A percentile compares a stretch with the other conserved stretches of the same genome.
Evolutionary conservation across 345 rosid species (phyloP).

Genomic region (Zanthoxylum bungeanum): DNA sequence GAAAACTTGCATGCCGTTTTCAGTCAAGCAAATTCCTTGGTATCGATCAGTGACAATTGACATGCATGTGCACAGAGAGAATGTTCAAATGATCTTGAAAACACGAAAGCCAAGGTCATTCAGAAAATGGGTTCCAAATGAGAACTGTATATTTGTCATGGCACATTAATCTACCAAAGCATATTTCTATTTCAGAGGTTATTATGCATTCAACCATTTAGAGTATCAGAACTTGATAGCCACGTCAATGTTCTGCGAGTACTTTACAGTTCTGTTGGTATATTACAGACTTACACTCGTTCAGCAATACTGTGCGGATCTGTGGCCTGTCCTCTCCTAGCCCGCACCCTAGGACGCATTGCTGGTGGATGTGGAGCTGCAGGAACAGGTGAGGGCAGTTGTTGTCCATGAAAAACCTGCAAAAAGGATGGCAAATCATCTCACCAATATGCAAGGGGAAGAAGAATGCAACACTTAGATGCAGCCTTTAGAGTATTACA

Average conservation of each 20-base stretch:
- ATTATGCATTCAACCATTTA: not conserved
- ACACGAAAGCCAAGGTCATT: not conserved
- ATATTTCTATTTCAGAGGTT: not conserved
- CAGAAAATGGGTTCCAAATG: no score
- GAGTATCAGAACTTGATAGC: not conserved
- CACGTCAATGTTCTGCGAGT: not conserved
- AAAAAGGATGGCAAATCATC: conserved; percentile 11
- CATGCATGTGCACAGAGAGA: not conserved
- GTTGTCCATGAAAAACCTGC: conserved; percentile 92
- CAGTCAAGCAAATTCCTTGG: not conserved
- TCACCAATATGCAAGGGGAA: not conserved
- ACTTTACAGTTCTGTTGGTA: not conserved
- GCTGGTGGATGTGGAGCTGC: conserved; percentile 87
- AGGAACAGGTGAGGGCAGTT: conserved; percentile 62
- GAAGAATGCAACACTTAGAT: not conserved
- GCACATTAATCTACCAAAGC: not conserved
- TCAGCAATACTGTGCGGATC: conserved; percentile 99
- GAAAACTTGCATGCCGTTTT: not conserved
- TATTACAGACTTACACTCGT: conserved; percentile 50
- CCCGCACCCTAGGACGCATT: conserved; percentile 95
- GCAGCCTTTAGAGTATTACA: not conserved
- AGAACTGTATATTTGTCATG: no score
- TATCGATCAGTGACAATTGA: not conserved
- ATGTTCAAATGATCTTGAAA: not conserved
- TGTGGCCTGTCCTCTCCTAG: conserved; percentile 99